Evolutionary conservation across 2,329 filamentous ascomycete species (phyloP), one percentile per base, ranked within the genome.

Genomic region (Xylaria sp.): DNA sequence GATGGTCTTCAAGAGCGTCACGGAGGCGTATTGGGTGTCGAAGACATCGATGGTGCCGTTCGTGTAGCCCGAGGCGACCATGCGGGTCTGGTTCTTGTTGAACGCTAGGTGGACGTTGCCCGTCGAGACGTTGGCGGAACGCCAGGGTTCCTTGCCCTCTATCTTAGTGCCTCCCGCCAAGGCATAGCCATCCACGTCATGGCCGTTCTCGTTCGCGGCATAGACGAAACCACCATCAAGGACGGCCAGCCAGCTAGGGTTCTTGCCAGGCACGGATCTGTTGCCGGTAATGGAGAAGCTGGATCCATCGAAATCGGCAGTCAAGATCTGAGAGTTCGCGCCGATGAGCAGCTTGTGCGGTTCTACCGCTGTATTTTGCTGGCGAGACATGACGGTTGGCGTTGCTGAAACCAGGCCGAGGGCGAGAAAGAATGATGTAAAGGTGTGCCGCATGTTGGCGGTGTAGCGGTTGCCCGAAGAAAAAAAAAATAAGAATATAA

Each of bases 61-160:
- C 21, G 71, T 71, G 61, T 76, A 81, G 6, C 71, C 72, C 1
- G 77, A 69, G 16, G 76, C 76, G 2, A 82, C 65, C 64, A 82
- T 71, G 44, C 74, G 74, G 2, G 71, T 77, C 62, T 71, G 63
- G 54, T 78, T 72, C 46, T 64, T 49, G 67, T 74, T 78, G 67
- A 81, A 76, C 43, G 71, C 76, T 20, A 82, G 72, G 57, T 75
- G 75, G 26, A 81, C 79, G 8, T 78, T 74, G 41, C 79, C 79
- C 0, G 57, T 39, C 39, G 75, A 76, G 38, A 72, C 76, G 4
- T 64, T 69, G 47, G 59, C 63, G 17, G 68, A 60, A 2, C 69
- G 61, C 37, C 68, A 62, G 9, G 63, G 61, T 34, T 3, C 5
- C 2, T 48, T 55, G 1, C 76, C 63, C 37, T 64, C 64, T 56